phyloP scores from a whole-genome alignment of 768 basidiomycete genomes.

The Pleurotus cornucopiae region DNA sequence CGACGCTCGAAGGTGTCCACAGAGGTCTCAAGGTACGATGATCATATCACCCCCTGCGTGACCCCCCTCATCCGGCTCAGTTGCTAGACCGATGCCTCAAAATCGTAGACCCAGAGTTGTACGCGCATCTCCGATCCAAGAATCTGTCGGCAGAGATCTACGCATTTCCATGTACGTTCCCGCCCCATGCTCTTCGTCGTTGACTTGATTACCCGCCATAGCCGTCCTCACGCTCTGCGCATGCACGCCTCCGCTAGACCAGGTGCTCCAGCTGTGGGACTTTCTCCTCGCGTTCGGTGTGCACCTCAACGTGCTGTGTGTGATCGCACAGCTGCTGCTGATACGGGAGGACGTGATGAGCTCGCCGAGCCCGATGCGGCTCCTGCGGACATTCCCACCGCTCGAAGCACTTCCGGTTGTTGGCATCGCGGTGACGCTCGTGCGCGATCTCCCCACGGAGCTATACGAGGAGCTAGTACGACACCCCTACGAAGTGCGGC shows the following conservation, averaged over 20 bases:
- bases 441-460: constrained; percentile 83
- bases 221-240: constrained; percentile 94
- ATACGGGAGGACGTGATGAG: constrained; percentile 90
- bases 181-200: not conserved
- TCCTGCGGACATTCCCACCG: constrained; percentile 90
- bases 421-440: constrained; percentile 90
- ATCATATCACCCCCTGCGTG: not conserved
- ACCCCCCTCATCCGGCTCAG: constrained; percentile 32
- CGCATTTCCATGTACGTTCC: constrained; percentile 86
- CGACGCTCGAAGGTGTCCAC: constrained; percentile 94
- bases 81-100: constrained; percentile 90
- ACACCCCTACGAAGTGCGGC: constrained; percentile 69
- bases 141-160: constrained; percentile 95
- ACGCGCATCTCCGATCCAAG: constrained; percentile 75
- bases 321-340: constrained; percentile 90
- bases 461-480: constrained; percentile 86
- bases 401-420: constrained; percentile 85
- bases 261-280: constrained; percentile 95
- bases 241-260: constrained; percentile 92
- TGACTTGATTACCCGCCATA: constrained; percentile 22
- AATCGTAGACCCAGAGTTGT: constrained; percentile 87
- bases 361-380: constrained; percentile 89
- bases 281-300: constrained; percentile 96
- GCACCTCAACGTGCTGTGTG: constrained; percentile 93
- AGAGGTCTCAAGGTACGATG: constrained; percentile 78